Evolutionary conservation across 495 filamentous ascomycete species (phyloP).

Genomic region (Neurospora sublineolata): DNA sequence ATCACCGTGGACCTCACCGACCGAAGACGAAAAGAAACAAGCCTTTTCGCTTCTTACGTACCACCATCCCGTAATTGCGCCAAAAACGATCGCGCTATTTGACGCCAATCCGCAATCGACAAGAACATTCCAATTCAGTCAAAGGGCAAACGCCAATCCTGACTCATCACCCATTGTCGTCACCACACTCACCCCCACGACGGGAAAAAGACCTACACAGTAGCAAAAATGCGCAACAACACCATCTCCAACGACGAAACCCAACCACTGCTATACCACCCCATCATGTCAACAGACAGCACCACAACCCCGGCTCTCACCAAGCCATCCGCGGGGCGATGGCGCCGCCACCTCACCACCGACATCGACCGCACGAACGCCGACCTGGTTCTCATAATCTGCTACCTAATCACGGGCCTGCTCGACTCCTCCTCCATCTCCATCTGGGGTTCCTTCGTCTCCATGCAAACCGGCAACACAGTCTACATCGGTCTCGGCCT

Average conservation of each 20-base stretch:
- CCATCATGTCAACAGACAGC: not conserved
- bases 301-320: not conserved
- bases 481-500: conserved; percentile 63
- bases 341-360: conserved; percentile 30
- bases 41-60: not conserved
- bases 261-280: not conserved
- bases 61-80: not conserved
- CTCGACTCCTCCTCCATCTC: conserved; percentile 61
- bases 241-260: not conserved
- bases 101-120: not conserved
- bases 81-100: not conserved
- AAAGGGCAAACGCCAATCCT: not conserved
- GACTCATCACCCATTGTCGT: not conserved
- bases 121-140: not conserved
- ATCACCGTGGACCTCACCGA: not conserved
- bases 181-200: not conserved
- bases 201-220: not conserved
- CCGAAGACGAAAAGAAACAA: not conserved
- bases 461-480: conserved; percentile 74
- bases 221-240: not conserved
- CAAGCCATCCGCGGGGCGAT: conserved; percentile 6
- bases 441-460: conserved; percentile 66
- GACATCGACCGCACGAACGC: conserved; percentile 44
- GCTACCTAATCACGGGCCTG: conserved; percentile 63
- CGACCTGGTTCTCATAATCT: conserved; percentile 51